Conservation (phyloP, 371 early-diverging fungal genomes). For the Parasitella parasitica region DNA sequence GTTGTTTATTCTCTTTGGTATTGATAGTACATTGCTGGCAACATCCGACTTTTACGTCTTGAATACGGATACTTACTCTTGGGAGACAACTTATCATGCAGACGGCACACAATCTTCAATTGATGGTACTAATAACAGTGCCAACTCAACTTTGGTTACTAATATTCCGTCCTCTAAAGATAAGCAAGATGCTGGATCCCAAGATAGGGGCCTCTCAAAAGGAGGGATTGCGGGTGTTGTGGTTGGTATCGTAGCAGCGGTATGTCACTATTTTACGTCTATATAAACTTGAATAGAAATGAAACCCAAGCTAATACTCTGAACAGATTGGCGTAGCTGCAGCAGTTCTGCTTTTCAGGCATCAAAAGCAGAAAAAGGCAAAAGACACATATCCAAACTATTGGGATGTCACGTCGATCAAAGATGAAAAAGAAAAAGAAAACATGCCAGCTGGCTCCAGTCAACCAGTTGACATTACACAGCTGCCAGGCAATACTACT, state of each 20-base stretch:
- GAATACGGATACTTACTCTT: background rate
- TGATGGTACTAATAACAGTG: background rate
- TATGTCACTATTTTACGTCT: background rate
- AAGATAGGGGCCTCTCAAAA: background rate
- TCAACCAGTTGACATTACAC: background rate
- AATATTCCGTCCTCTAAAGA: background rate
- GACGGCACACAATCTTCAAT: background rate
- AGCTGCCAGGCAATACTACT: background rate
- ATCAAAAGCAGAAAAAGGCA: background rate
- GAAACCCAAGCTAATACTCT: too few species aligned
- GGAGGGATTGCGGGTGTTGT: slow-evolving; percentile 17
- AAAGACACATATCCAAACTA: slow-evolving; percentile 4
- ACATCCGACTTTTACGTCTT: background rate
- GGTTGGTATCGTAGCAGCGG: slow-evolving; percentile 3
- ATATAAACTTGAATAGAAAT: too few species aligned
- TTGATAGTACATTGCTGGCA: slow-evolving; percentile 1
- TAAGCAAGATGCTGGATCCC: background rate
- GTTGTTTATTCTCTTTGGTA: slow-evolving; percentile 9
- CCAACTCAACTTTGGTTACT: background rate
- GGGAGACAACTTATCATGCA: background rate
- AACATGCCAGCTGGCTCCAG: background rate
- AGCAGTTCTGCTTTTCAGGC: background rate
- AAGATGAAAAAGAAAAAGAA: background rate
- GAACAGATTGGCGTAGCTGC: background rate
- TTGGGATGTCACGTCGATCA: slow-evolving; percentile 10